phyloP scores from a whole-genome alignment of 2,329 filamentous ascomycete genomes.

The Fusarium pseudoanthophilum region DNA sequence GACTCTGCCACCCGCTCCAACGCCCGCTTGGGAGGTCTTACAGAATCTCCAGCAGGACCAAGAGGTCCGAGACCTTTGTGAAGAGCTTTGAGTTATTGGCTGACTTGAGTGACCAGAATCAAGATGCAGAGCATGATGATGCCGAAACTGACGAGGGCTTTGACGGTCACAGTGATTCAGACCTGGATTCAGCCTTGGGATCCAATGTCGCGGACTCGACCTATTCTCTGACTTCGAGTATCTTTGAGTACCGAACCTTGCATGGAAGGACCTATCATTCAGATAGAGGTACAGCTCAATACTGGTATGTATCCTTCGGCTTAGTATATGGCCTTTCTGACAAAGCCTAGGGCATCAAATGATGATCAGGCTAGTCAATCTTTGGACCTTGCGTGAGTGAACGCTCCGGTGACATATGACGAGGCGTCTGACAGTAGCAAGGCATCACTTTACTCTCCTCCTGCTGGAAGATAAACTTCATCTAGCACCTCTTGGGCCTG shows the following conservation, averaged over 20 bases:
- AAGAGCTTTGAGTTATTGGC: fast-evolving
- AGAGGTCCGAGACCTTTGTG: neutral
- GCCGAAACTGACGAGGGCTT: neutral
- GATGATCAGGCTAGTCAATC: slow-evolving; percentile 15
- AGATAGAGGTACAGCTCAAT: slow-evolving; percentile 1
- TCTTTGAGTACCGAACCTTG: slow-evolving; percentile 7
- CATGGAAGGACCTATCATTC: slow-evolving; percentile 19
- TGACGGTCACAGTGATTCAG: neutral
- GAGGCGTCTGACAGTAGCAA: neutral
- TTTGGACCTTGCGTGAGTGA: slow-evolving; percentile 8
- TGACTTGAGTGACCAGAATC: neutral
- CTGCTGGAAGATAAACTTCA: slow-evolving; percentile 3
- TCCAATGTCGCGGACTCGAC: slow-evolving; percentile 11
- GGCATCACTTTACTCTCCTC: slow-evolving; percentile 11
- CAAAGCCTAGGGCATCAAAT: neutral
- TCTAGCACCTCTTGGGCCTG: neutral
- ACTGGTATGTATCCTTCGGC: neutral
- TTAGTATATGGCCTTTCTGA: fast-evolving
- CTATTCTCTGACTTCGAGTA: slow-evolving; percentile 7
- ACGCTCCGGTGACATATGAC: neutral
- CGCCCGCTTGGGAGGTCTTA: slow-evolving; percentile 12
- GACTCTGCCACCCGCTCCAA: slow-evolving; percentile 6
- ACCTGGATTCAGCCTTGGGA: slow-evolving; percentile 10
- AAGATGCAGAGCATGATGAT: neutral
- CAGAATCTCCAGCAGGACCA: slow-evolving; percentile 3